Evolutionary conservation across 345 rosid species (phyloP).

Genomic region (Adansonia digitata): DNA sequence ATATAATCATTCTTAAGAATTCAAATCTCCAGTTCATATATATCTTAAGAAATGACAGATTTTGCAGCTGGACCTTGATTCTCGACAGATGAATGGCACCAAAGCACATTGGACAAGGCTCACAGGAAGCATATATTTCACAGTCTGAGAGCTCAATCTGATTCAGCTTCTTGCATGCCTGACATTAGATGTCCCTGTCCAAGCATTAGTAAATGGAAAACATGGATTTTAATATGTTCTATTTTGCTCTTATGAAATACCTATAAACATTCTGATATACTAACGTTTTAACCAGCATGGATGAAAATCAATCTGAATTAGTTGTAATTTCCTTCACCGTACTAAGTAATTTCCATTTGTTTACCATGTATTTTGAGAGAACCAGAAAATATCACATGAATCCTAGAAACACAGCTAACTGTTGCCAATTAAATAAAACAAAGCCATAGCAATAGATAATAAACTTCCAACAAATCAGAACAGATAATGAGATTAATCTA

Average conservation of each 20-base stretch:
- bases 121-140: slow-evolving; percentile 79
- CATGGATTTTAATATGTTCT: background rate
- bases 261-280: background rate
- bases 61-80: slow-evolving; percentile 42
- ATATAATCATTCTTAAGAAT: background rate
- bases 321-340: background rate
- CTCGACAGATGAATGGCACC: slow-evolving; percentile 80
- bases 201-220: slow-evolving; percentile 6
- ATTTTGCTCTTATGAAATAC: background rate
- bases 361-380: background rate
- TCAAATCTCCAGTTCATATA: background rate
- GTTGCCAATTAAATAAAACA: background rate
- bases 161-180: slow-evolving; percentile 88
- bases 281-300: background rate
- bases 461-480: background rate
- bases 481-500: background rate
- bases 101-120: slow-evolving; percentile 85
- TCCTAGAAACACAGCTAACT: background rate
- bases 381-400: background rate
- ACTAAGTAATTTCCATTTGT: no score
- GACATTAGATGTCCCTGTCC: background rate
- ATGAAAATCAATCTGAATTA: background rate
- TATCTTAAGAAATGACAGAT: background rate
- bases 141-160: slow-evolving; percentile 69
- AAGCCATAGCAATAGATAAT: no score